Evolutionary conservation across 257 asterid genomes (phyloP), one percentile per base, ranked within the genome.

Genomic region (Ilex asprella): DNA sequence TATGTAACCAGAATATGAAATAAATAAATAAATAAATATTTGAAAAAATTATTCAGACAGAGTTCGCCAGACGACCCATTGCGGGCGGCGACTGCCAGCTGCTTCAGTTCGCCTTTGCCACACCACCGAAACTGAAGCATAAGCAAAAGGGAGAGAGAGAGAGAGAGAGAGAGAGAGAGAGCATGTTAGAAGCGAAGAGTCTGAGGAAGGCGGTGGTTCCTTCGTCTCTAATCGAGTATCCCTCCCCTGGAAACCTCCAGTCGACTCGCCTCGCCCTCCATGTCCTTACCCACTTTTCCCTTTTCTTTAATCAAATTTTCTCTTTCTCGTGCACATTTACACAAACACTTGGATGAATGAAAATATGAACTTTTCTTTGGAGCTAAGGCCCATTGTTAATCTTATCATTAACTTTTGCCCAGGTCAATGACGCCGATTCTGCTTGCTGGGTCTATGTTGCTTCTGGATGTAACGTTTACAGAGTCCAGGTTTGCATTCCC

Each of bases 191-290:
- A 71, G 93, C 87, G 13, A 89, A 80, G 84, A 86, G 85, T 32
- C 67, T 92, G 66, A 83, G 64, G 75, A 92, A 92, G 68, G 93
- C 96, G 16, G 76, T 39, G 29, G 78, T 92, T 31, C 95, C 99
- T 30, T 47, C 75, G 32, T 73, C 86, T 63, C 91, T 92, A 27
- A 61, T 92, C 44, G 63, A 79, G 10, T 72, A 86, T 60, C 95
- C 99, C 49, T 92, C 97, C 62, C 88, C 97, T 2, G 93, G 81
- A 55, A 85, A 72, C 66, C 78, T 89, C 62, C 97, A 86, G 66
- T 79, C 96, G 50, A 84, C 95, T 66, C 97, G 97, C 53, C 93
- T 88, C 27, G 96, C 97, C 30, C 74, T 92, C 76, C 91, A 79
- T 60, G 95, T 86, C 2, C 58, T 56, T 31, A 52, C 30, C 30